Base-by-base conservation (phyloP, 2,329 filamentous ascomycete genomes). In the Colletotrichum sublineola region DNA sequence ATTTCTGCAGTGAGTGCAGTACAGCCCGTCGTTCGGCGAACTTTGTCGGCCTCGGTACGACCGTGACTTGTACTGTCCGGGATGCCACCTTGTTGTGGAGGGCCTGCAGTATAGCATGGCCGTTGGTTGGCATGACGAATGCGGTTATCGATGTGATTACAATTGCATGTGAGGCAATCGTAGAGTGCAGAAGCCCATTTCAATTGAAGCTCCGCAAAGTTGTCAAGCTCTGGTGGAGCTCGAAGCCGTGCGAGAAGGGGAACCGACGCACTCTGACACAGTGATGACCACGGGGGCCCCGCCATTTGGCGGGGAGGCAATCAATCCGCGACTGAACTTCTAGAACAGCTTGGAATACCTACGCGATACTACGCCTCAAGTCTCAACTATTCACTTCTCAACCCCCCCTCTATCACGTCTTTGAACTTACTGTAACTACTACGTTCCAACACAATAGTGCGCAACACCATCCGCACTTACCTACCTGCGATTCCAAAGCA, bases 21-120 rank as follows among this genome's bases (percentile, higher is more conserved):
- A 90, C 82, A 9, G 87, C 87, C 33, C 88, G 86, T 8, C 88
- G 86, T 79, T 90, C 87, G 40, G 84, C 82, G 74, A 90, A 85
- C 58, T 74, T 86, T n/a, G 80, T 76, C 14, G 89, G 88, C 15
- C 84, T 76, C 18, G 88, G 89, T n/a, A 80, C 78, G 29, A 89
- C 88, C 48, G 82, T 83, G 73, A 90, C 76, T 71, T 86, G 86
- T 42, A 90, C 82, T 83, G 80, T 83, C 72, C 74, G 84, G 14
- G 46, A 33, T 1, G 61, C 57, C 15, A 69, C n/a, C 44, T 69
- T 63, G 7, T 50, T 62, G 4, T 73, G 74, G 9, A 75, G 48
- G 1, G 36, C 50, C n/a, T 74, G 57, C 5, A 75, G 48, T 3
- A 73, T 38, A 1, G 66, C 40, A 3, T 70, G 48, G 12, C 70